A percentile compares a stretch with the other conserved stretches of the same genome.
These are phyloP conservation scores for Debaryomyces nepalensis DNA, from an alignment of 1,139 yeast genomes.

Conservation along the genomic window DNA sequence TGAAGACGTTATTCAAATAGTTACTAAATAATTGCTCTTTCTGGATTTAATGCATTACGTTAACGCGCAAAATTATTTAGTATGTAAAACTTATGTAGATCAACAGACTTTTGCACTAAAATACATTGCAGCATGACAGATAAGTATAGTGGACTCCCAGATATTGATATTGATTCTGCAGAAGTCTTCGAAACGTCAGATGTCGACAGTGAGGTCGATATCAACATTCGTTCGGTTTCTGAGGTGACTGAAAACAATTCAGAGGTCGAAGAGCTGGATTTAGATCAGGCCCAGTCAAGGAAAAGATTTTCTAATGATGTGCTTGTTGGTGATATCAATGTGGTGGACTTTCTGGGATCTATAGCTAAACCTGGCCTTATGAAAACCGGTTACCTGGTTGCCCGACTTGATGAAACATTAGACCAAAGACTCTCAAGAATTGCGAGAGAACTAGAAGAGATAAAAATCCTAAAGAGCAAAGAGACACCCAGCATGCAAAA, in stretches of 20 bases:
- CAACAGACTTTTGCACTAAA: not conserved
- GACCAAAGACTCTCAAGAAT: conserved; percentile 52
- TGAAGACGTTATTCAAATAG: conserved; percentile 92
- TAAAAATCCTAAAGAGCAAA: conserved; percentile 22
- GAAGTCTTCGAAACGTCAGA: conserved; percentile 59
- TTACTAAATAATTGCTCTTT: conserved; percentile 59
- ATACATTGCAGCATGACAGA: conserved; percentile 12
- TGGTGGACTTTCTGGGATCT: conserved; percentile 45
- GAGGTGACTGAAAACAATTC: conserved; percentile 18
- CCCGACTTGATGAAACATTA: conserved; percentile 37
- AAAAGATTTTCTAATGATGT: conserved; percentile 25
- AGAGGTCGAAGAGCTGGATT: conserved; percentile 27
- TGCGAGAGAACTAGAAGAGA: conserved; percentile 47
- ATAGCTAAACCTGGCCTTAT: conserved; percentile 25
- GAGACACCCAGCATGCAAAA: conserved; percentile 16
- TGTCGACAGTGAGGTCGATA: conserved; percentile 37
- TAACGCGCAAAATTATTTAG: conserved; percentile 10
- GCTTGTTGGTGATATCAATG: conserved; percentile 20
- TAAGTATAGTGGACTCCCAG: conserved; percentile 33
- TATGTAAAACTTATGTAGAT: conserved; percentile 1
- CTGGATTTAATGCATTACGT: conserved; percentile 9
- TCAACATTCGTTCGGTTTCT: conserved; percentile 15
- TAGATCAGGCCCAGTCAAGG: conserved; percentile 28
- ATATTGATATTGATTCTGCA: conserved; percentile 31
- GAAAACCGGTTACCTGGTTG: conserved; percentile 32